Conservation (phyloP, 768 basidiomycete species). For the Leccinum rimulosum region DNA sequence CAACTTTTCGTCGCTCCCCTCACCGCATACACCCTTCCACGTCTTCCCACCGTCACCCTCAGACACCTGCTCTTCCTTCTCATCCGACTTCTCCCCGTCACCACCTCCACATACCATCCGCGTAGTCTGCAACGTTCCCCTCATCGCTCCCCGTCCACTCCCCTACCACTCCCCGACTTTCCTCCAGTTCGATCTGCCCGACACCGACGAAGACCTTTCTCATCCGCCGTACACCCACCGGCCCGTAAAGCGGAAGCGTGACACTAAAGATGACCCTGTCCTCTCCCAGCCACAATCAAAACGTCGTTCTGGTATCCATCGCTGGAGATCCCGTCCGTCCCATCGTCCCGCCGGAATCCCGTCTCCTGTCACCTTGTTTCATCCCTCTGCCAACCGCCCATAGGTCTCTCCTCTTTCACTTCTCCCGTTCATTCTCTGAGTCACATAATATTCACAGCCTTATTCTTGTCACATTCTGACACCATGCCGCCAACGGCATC, state of each 20-base stretch:
- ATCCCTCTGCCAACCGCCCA: conserved; percentile 18
- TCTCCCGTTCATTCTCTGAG: conserved; percentile 7
- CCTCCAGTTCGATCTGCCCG: conserved; percentile 65
- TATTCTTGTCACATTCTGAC: conserved; percentile 8
- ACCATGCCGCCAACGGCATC: conserved; percentile 5
- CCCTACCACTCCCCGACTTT: conserved; percentile 70
- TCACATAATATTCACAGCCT: conserved; percentile 11
- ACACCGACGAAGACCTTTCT: conserved; percentile 67
- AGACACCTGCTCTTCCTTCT: conserved; percentile 31
- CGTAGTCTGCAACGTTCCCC: conserved; percentile 64
- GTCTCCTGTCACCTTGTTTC: background rate
- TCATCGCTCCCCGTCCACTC: conserved; percentile 64
- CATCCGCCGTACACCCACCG: conserved; percentile 63
- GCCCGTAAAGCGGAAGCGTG: conserved; percentile 55
- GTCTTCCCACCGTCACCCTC: conserved; percentile 41
- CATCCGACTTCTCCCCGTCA: conserved; percentile 27
- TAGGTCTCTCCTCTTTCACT: background rate
- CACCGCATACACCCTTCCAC: background rate
- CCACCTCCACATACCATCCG: conserved; percentile 35
- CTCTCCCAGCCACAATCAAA: conserved; percentile 23
- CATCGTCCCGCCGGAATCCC: conserved; percentile 12
- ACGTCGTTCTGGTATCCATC: conserved; percentile 22
- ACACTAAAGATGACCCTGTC: conserved; percentile 11
- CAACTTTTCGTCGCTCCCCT: background rate
- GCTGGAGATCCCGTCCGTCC: conserved; percentile 16